These are phyloP conservation scores for Salvia hispanica DNA, from an alignment of 257 asterid genomes.

Conservation along the genomic window DNA sequence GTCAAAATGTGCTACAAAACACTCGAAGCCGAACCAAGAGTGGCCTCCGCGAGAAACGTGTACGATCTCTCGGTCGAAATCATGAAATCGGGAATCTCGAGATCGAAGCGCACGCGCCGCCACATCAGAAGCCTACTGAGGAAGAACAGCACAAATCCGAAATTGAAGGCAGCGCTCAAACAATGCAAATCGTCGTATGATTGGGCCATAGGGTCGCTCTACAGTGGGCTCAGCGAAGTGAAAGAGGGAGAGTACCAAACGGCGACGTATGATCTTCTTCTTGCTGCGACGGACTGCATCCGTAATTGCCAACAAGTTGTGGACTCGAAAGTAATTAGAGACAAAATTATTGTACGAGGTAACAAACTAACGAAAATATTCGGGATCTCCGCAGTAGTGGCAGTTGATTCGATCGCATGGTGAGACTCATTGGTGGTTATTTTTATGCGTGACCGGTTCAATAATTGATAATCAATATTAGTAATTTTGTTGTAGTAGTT, in stretches of 20 bases:
- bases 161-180: not conserved
- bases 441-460: not conserved
- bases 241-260: not conserved
- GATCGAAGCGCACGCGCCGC: not conserved
- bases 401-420: not conserved
- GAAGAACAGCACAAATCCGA: not conserved
- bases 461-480: too few species aligned
- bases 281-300: conserved; percentile 29
- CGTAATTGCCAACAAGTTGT: not conserved
- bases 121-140: not conserved
- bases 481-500: too few species aligned
- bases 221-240: conserved; percentile 23
- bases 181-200: conserved; percentile 24
- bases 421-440: not conserved
- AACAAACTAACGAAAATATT: conserved; percentile 10
- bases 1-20: not conserved
- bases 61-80: conserved; percentile 7
- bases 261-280: conserved; percentile 34
- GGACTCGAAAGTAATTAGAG: conserved; percentile 8
- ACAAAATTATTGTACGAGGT: conserved; percentile 14
- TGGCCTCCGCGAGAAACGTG: not conserved
- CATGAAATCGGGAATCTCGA: conserved; percentile 28
- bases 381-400: not conserved
- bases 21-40: conserved; percentile 12
- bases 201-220: not conserved